Evolutionary conservation across 257 asterid genomes (phyloP), one percentile per base, ranked within the genome.

Genomic region (Jacaranda mimosifolia): DNA sequence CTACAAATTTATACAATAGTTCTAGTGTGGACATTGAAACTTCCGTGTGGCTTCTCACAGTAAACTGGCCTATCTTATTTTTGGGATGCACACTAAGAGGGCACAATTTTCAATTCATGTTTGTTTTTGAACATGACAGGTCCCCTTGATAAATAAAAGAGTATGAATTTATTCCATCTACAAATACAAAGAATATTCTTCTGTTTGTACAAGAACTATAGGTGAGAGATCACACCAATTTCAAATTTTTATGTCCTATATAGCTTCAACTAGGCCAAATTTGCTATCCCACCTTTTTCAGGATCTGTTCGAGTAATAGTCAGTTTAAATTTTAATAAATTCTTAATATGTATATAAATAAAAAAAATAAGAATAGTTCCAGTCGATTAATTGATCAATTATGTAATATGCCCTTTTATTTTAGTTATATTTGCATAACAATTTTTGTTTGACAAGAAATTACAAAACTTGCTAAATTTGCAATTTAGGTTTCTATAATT

Each of bases 141-240:
- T 58, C 77, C 72, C 73, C 76, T 78, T 75, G 81, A 76, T 79
- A 81, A 76, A 75, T 77, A 40, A 82, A 82, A 68, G 21, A 39
- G 36, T 82, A 65, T 70, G 78, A 67, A 82, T 39, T 79, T 81
- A 70, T 81, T 85, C 85, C 78, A 77, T 77, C 80, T 72, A 69
- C 67, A 40, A 17, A 39, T 63, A 19, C 71, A 83, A 72, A 73
- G 88, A 86, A 89, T 89, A 89, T 89, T 83, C 85, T 68, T 68
- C 49, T 65, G 75, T 65, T 70, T 65, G 55, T 66, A 68, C 77
- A 52, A 36, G 18, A 74, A 64, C 60, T 49, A 64, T 48, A 40
- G 59, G 58, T 64, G 1, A 74, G 68, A 67, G 17, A 72, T 53
- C 36, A 39, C 53, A 45, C 35, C 70, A 40, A 10, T 85, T 74